A percentile compares a stretch with the other conserved stretches of the same genome.
phyloP scores from a whole-genome alignment of 352 stramenopile species.

The Globisporangium carolinianum region DNA sequence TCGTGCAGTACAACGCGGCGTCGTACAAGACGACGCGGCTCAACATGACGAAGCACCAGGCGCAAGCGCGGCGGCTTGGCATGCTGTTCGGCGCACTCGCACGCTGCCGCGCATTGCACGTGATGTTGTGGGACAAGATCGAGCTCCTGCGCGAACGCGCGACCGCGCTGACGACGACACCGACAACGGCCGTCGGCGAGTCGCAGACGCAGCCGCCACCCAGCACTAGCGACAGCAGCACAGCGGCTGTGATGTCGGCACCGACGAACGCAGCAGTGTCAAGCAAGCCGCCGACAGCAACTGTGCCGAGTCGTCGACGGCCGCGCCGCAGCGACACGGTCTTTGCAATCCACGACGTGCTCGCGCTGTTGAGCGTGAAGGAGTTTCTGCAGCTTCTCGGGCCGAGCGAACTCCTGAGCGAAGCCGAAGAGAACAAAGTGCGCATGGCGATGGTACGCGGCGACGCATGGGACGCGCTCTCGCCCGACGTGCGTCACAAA shows the following conservation, averaged over 20 bases:
- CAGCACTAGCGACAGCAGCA: too few relatives aligned
- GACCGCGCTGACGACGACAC: background rate
- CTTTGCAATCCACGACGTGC: conserved; percentile 64
- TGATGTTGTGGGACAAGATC: conserved; percentile 55
- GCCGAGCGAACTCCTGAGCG: conserved; percentile 49
- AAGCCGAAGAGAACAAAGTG: conserved; percentile 55
- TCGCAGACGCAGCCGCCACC: background rate
- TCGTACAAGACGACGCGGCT: conserved; percentile 65
- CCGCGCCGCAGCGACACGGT: conserved; percentile 16
- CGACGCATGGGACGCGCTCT: conserved; percentile 43
- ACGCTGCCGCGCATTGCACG: conserved; percentile 54
- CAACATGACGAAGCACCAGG: conserved; percentile 47
- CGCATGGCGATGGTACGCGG: conserved; percentile 30
- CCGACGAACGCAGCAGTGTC: background rate
- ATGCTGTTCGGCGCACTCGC: conserved; percentile 73
- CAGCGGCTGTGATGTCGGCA: background rate
- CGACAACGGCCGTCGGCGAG: background rate
- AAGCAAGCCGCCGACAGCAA: background rate
- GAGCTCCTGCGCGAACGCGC: conserved; percentile 14
- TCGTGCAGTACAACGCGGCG: conserved; percentile 51
- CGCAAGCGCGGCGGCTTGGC: conserved; percentile 64
- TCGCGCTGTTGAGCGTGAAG: conserved; percentile 52
- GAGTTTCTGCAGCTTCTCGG: conserved; percentile 76
- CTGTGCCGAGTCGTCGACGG: too few relatives aligned
- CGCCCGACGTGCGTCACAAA: conserved; percentile 34